Evolutionary conservation across 1,284 basidiomycete species (phyloP), one percentile per base, ranked within the genome.

Genomic region (Pisolithus thermaeus): DNA sequence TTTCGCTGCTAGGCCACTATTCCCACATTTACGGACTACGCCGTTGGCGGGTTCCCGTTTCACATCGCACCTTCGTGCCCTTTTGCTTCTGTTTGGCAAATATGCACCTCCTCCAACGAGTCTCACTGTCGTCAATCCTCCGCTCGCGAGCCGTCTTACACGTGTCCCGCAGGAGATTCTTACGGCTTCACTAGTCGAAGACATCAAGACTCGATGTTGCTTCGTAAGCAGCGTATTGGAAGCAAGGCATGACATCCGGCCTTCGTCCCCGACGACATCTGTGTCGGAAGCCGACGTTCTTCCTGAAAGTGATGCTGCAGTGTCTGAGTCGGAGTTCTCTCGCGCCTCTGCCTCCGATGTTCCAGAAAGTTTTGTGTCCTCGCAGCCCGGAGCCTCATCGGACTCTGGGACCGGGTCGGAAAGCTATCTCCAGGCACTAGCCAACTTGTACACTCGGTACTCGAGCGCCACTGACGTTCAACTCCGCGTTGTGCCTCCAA

Each of bases 1-100:
- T 58, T 95, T 87, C 62, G 83, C 89, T 43, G 86, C 92, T 9
- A 77, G 95, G 30, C 93, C 94, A 0, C 72, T 97, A 41, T 94
- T 84, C 64, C 81, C 89, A 28, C 81, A 87, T 48, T 74, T 96
- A 9, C 79, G 79, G 55, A 88, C 90, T 2, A 93, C 92, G 1
- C 89, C 92, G 7, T 71, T 92, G 8, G 93, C 92, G 3, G 91
- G 93, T 6, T 70, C 79, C 4, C 77, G 82, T 18, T 73, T 97
- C 22, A 84, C 86, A 4, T 76, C 77, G 3, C 90, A 93, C 57
- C 73, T 97, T 20, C 81, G 84, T 37, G 78, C 83, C 3, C 80
- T 97, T 1, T 72, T 97, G 0, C 78, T 90, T 9, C 79, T 87
- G 53, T 92, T 90, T 59, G 93, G 80, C 5, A 85, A 79, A 2